These are phyloP conservation scores for Myxozyma neglecta DNA, from an alignment of 805 yeast genomes.

Conservation along the genomic window DNA sequence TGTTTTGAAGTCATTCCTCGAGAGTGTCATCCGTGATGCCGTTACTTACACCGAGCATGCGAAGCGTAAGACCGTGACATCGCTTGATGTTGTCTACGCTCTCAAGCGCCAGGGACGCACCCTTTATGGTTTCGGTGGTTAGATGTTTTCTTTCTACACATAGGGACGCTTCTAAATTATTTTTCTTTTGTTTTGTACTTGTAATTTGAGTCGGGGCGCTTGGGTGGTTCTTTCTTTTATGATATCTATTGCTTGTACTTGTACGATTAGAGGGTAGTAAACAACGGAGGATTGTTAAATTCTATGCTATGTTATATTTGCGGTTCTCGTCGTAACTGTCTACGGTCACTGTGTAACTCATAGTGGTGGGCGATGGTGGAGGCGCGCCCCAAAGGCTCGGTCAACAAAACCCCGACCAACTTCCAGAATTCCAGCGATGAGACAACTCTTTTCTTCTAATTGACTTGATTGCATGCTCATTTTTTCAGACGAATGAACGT, in stretches of 20 bases:
- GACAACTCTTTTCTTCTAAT: background rate
- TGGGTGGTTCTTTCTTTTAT: background rate
- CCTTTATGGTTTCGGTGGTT: conserved; percentile 99
- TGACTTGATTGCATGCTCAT: background rate
- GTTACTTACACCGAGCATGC: conserved; percentile 99
- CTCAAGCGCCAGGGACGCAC: conserved; percentile 99
- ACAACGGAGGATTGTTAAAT: background rate
- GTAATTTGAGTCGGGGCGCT: background rate
- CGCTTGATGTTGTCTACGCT: conserved; percentile 97
- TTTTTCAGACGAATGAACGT: background rate
- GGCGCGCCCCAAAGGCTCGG: conserved; percentile 1
- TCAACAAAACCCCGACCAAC: background rate
- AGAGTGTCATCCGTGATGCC: conserved; percentile 97
- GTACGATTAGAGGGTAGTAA: background rate
- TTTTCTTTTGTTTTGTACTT: background rate
- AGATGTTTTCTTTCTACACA: conserved; percentile 38
- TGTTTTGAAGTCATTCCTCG: conserved; percentile 92
- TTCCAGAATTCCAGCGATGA: background rate
- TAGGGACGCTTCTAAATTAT: background rate
- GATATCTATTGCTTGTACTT: background rate
- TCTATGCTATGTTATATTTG: background rate
- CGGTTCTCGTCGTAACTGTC: background rate
- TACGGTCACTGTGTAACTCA: too few relatives aligned
- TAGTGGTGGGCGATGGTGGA: background rate
- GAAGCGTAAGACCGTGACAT: conserved; percentile 99